Base-by-base conservation (phyloP, 2,329 filamentous ascomycete genomes). In the Aureobasidium lini region DNA sequence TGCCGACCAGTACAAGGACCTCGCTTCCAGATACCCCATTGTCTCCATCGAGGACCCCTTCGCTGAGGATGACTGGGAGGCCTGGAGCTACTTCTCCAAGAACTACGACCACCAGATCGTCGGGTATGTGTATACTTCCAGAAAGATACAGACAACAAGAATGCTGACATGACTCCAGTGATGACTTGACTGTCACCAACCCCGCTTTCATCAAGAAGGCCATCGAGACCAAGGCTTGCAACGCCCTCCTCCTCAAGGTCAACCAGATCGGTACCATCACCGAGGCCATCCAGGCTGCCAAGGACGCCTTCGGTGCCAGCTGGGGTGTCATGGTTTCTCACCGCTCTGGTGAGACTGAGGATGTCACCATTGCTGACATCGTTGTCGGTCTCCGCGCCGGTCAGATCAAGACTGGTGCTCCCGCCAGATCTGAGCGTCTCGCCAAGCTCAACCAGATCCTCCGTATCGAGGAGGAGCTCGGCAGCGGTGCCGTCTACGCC, bases 31-130 rank as follows among this genome's bases (percentile, higher is more conserved):
- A 82, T 99, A 99, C 83, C 93, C 94, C 72, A 99, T 99, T 73
- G 90, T 97, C 80, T 90, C 85, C 78, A 97, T 99, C 70, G 94
- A 99, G 82, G 94, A 99, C 77, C 94, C 94, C 75, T 99, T 99
- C 80, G 93, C 90, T 66, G 94, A 99, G 85, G 94, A 97, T 73
- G 94, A 99, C 84, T 99, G 94, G 94, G 93, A 97, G 85, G 94
- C 94, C 64, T 99, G 94, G 94, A 95, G 90, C 86, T 96, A 97
- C 87, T 99, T 97, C 88, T 96, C 88, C 88, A 96, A 96, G 89
- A 94, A 90, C 71, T 91, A 90, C 74, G 87, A 96, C 79, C 92
- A 95, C 83, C 94, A 99, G 84, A 91, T 99, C 74, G 94, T 99
- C 68, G 94, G 79, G 77, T 80, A 72, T 66, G 76, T 64, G 23